A percentile compares a stretch with the other conserved stretches of the same genome.
Conservation (phyloP, 2,329 filamentous ascomycete genomes). For the Cryphonectria parasitica region DNA sequence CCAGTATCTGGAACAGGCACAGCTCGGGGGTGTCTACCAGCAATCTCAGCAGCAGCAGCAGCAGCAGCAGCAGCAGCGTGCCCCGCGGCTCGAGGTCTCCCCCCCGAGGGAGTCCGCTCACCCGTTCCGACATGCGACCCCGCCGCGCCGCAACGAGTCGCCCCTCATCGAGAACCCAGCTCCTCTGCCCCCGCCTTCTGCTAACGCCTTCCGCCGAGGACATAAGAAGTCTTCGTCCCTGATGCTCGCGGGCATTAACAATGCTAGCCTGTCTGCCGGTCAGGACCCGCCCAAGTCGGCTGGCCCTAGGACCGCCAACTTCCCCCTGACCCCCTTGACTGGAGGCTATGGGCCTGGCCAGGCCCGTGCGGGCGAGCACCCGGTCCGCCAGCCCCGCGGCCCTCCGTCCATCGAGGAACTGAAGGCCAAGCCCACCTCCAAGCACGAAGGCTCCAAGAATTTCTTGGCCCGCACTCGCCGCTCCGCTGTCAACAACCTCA, state of each 20-base stretch:
- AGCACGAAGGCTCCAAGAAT: slow-evolving; percentile 96
- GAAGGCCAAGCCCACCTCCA: slow-evolving; percentile 84
- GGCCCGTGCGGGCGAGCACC: slow-evolving; percentile 91
- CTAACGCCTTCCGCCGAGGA: slow-evolving; percentile 88
- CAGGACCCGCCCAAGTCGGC: slow-evolving; percentile 59
- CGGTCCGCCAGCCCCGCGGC: slow-evolving; percentile 87
- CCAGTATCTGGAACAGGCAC: slow-evolving; percentile 29
- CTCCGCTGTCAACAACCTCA: slow-evolving; percentile 87
- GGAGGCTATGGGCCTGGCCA: slow-evolving; percentile 93
- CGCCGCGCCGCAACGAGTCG: slow-evolving; percentile 69
- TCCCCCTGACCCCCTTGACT: slow-evolving; percentile 79
- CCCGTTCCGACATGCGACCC: slow-evolving; percentile 65
- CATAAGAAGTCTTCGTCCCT: slow-evolving; percentile 90
- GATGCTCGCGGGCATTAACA: slow-evolving; percentile 55
- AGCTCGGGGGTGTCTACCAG: slow-evolving; percentile 41
- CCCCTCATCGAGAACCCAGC: slow-evolving; percentile 60
- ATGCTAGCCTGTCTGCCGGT: slow-evolving; percentile 47
- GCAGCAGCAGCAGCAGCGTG: slow-evolving; percentile 53
- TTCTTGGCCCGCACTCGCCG: slow-evolving; percentile 92
- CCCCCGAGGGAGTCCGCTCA: slow-evolving; percentile 69
- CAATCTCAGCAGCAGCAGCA: slow-evolving; percentile 44
- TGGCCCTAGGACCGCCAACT: slow-evolving; percentile 76
- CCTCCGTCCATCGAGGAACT: slow-evolving; percentile 93
- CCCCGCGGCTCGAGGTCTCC: slow-evolving; percentile 80
- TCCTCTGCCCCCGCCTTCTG: slow-evolving; percentile 84